Evolutionary conservation across 2,329 filamentous ascomycete species (phyloP).

Genomic region (Talaromyces sp.): DNA sequence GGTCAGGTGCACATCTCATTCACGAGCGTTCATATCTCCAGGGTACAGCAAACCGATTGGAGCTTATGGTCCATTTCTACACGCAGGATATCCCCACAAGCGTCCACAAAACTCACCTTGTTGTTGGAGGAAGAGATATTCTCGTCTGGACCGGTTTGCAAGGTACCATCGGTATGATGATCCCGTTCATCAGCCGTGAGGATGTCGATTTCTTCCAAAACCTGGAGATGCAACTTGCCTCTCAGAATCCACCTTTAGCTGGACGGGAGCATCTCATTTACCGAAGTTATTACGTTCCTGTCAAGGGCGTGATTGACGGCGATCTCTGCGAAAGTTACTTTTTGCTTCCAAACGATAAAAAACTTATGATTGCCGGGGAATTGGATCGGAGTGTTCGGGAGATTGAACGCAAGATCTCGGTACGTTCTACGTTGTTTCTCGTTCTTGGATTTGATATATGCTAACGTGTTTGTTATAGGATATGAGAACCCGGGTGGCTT

Average conservation of each 20-base stretch:
- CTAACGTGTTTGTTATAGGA: constrained; percentile 35
- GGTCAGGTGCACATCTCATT: constrained; percentile 81
- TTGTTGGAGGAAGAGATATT: constrained; percentile 86
- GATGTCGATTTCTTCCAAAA: constrained; percentile 98
- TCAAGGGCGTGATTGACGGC: constrained; percentile 94
- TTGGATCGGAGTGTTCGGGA: constrained; percentile 84
- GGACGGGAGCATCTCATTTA: constrained; percentile 96
- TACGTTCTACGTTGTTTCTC: constrained; percentile 34
- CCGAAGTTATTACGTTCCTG: constrained; percentile 88
- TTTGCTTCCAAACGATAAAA: constrained; percentile 77
- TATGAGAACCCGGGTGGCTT: constrained; percentile 55
- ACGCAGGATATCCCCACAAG: constrained; percentile 88
- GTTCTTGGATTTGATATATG: constrained; percentile 11
- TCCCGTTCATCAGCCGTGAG: constrained; percentile 86
- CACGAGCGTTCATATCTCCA: constrained; percentile 88
- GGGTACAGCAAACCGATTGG: constrained; percentile 77
- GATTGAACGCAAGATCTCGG: constrained; percentile 91
- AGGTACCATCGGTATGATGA: constrained; percentile 86
- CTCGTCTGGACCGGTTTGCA: constrained; percentile 91
- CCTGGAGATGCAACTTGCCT: constrained; percentile 79
- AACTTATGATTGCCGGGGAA: constrained; percentile 90
- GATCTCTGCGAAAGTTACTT: constrained; percentile 92
- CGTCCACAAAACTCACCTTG: constrained; percentile 80
- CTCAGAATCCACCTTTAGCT: constrained; percentile 79
- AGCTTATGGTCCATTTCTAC: constrained; percentile 82